phyloP scores from a whole-genome alignment of 1,284 basidiomycete genomes.

The Cryptococcus sp. region DNA sequence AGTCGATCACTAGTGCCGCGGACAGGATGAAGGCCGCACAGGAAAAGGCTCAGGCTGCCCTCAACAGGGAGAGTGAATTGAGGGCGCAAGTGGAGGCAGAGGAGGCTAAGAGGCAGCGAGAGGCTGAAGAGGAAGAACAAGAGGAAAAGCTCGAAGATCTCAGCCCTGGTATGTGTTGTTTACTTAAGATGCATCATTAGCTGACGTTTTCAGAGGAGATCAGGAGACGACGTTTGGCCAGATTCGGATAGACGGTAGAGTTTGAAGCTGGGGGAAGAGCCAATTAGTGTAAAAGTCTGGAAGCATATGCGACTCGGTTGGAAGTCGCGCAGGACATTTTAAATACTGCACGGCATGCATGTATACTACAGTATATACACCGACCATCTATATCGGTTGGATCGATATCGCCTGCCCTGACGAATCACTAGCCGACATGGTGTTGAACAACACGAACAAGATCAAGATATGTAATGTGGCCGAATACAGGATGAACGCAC shows the following conservation, averaged over 20 bases:
- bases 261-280: too few relatives aligned
- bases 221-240: constrained; percentile 66
- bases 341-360: neutral
- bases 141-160: constrained; percentile 41
- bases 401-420: constrained; percentile 21
- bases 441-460: constrained; percentile 41
- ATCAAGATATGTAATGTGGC: constrained; percentile 42
- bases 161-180: constrained; percentile 30
- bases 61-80: neutral
- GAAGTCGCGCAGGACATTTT: too few relatives aligned
- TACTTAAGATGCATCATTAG: constrained; percentile 21
- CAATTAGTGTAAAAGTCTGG: too few relatives aligned
- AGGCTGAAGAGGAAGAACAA: constrained; percentile 35
- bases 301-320: too few relatives aligned
- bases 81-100: constrained; percentile 7
- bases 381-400: constrained; percentile 7
- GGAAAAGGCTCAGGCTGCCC: constrained; percentile 6
- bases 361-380: neutral
- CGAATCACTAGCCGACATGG: constrained; percentile 40
- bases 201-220: constrained; percentile 68
- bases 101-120: constrained; percentile 22
- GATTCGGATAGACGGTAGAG: constrained; percentile 56
- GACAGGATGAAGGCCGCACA: constrained; percentile 1
- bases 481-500: constrained; percentile 45
- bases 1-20: neutral